Evolutionary conservation across 768 basidiomycete species (phyloP).

Genomic region (Roridomyces roridus): DNA sequence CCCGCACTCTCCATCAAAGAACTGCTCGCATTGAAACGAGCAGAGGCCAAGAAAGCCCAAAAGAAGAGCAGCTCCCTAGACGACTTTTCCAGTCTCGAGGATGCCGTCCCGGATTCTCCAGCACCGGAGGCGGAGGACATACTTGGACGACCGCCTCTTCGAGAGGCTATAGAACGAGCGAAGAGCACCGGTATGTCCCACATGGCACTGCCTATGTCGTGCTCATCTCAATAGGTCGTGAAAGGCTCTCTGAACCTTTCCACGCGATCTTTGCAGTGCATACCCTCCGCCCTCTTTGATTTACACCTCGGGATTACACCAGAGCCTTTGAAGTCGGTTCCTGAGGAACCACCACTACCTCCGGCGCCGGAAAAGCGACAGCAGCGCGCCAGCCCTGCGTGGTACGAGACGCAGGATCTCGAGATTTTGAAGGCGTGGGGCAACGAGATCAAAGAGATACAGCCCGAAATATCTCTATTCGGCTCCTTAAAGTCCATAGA

Average conservation of each 20-base stretch:
- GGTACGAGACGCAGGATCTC: constrained; percentile 86
- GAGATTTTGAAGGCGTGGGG: constrained; percentile 78
- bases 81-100: constrained; percentile 52
- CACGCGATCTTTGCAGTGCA: constrained; percentile 71
- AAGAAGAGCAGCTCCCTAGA: constrained; percentile 34
- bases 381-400: constrained; percentile 58
- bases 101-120: constrained; percentile 47
- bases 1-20: constrained; percentile 64
- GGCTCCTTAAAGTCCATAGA: constrained; percentile 83
- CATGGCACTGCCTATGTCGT: too few relatives aligned
- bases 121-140: constrained; percentile 55
- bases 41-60: constrained; percentile 74
- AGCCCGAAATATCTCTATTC: constrained; percentile 84
- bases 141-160: constrained; percentile 69
- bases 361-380: constrained; percentile 46
- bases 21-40: constrained; percentile 79
- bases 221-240: constrained; percentile 53
- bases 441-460: constrained; percentile 80
- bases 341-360: constrained; percentile 61
- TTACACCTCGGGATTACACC: constrained; percentile 80
- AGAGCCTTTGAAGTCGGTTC: constrained; percentile 68
- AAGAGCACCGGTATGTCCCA: constrained; percentile 72
- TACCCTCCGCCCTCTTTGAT: constrained; percentile 82
- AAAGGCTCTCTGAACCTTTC: constrained; percentile 79
- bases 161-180: constrained; percentile 79